A percentile compares a stretch with the other conserved stretches of the same genome.
Conservation (phyloP, 2,329 filamentous ascomycete genomes). For the Cladosporium sp. region DNA sequence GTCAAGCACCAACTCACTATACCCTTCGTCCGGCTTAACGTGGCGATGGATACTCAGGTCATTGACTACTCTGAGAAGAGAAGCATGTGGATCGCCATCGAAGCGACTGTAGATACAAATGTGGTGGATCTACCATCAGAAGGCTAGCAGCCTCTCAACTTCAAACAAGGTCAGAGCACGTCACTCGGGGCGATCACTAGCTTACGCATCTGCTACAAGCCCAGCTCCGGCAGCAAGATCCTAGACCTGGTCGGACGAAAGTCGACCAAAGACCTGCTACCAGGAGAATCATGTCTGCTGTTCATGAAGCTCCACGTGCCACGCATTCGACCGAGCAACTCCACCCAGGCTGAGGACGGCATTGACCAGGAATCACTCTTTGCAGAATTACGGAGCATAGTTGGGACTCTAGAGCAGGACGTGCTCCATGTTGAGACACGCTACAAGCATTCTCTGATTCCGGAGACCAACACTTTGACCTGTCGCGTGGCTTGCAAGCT, state of each 20-base stretch:
- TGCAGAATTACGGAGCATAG: slow-evolving; percentile 30
- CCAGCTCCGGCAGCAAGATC: slow-evolving; percentile 21
- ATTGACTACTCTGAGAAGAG: slow-evolving; percentile 24
- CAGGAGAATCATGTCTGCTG: slow-evolving; percentile 23
- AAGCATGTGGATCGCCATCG: slow-evolving; percentile 28
- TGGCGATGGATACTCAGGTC: slow-evolving; percentile 19
- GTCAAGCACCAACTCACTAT: background rate
- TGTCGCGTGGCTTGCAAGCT: slow-evolving; percentile 28
- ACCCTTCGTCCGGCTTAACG: slow-evolving; percentile 26
- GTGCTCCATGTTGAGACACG: slow-evolving; percentile 31
- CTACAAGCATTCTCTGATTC: slow-evolving; percentile 33
- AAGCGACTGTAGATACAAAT: slow-evolving; percentile 24
- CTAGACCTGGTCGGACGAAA: slow-evolving; percentile 29
- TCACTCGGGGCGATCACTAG: slow-evolving; percentile 23
- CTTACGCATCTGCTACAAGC: slow-evolving; percentile 29
- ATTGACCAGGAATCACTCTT: slow-evolving; percentile 27
- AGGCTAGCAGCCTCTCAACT: slow-evolving; percentile 10
- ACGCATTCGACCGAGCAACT: slow-evolving; percentile 12
- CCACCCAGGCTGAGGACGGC: background rate
- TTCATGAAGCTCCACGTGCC: slow-evolving; percentile 28
- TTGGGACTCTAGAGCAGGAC: slow-evolving; percentile 29
- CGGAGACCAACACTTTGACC: slow-evolving; percentile 27
- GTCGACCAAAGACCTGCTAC: slow-evolving; percentile 21
- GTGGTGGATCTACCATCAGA: slow-evolving; percentile 2
- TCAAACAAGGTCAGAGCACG: background rate